Evolutionary conservation across 257 asterid species (phyloP), one percentile per base, ranked within the genome.

Genomic region (Solanum verrucosum): DNA sequence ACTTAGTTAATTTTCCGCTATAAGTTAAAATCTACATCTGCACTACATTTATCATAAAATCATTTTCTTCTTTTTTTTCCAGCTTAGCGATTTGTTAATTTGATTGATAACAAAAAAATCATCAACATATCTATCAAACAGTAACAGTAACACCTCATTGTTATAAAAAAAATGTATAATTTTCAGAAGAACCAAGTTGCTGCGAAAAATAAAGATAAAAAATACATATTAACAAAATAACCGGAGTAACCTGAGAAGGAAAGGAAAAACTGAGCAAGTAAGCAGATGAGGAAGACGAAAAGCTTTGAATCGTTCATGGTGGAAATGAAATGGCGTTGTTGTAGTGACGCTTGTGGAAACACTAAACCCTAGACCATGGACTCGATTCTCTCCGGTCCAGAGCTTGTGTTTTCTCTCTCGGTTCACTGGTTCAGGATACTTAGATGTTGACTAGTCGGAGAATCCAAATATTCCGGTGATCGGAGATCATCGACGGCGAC

Each of bases 361-460:
- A 10, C 59, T 65, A 87, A 92, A 89, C 96, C 98, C 96, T 95
- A 92, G 89, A 90, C 94, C 95, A 89, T 91, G 92, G 92, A 79
- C 90, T 27, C 44, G 44, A 34, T 29, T 82, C 40, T 9, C 44
- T 82, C 29, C 44, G 3, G 86, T 49, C 25, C 70, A 82, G 67
- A 27, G 25, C 40, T 79, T 79, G 10, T 27, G 38, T 5, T 31
- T 20, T 82, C 1, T 27, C 18, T 49, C 20, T 82, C 40, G 44
- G 2, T 82, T 49, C 70, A 31, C 20, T 9, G 70, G 21, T 44
- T 9, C 25, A 40, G 52, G 9, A 18, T 10, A 49, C n/a, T 82
- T 29, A 82, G 68, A 82, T 49, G 31, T 49, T 82, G 44, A 49
- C 20, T 18, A 1, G 0, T 1, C 12, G 44, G 86, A 10, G 44